These are phyloP conservation scores for Fusarium ambrosium DNA, from an alignment of 2,329 filamentous ascomycete species.

Conservation along the genomic window DNA sequence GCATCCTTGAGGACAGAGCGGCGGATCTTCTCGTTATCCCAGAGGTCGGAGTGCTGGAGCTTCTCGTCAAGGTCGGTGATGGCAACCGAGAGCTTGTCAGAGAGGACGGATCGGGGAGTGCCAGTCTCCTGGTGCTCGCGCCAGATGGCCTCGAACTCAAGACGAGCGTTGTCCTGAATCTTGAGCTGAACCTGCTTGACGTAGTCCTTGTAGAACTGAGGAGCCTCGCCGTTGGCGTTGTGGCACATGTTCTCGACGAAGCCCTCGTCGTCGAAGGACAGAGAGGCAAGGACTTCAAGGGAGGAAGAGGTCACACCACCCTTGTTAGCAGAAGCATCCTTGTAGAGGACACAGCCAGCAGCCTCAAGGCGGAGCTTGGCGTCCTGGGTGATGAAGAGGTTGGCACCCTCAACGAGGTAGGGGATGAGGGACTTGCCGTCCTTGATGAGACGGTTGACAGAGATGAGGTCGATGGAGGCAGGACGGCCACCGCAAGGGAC, in stretches of 20 bases:
- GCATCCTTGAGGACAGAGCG: conserved; percentile 85
- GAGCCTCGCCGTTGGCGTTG: conserved; percentile 76
- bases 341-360: conserved; percentile 95
- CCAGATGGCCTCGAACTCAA: conserved; percentile 99
- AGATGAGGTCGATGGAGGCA: conserved; percentile 94
- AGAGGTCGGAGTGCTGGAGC: conserved; percentile 91
- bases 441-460: conserved; percentile 88
- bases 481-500: conserved; percentile 97
- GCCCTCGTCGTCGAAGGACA: conserved; percentile 91
- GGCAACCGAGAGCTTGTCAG: conserved; percentile 88
- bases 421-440: conserved; percentile 89
- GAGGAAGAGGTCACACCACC: conserved; percentile 98
- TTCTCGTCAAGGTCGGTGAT: conserved; percentile 99
- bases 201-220: conserved; percentile 93
- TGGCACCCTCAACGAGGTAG: conserved; percentile 97
- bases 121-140: conserved; percentile 89
- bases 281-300: conserved; percentile 91
- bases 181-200: conserved; percentile 91
- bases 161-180: conserved; percentile 89
- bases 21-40: conserved; percentile 85
- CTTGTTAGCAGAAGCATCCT: conserved; percentile 98
- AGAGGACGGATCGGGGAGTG: conserved; percentile 84
- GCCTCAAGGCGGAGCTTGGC: conserved; percentile 95
- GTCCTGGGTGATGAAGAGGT: conserved; percentile 98
- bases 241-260: conserved; percentile 97